A percentile compares a stretch with the other conserved stretches of the same genome.
These are phyloP conservation scores for Ceratocystis papillata DNA, from an alignment of 2,329 filamentous ascomycete genomes.

Conservation along the genomic window DNA sequence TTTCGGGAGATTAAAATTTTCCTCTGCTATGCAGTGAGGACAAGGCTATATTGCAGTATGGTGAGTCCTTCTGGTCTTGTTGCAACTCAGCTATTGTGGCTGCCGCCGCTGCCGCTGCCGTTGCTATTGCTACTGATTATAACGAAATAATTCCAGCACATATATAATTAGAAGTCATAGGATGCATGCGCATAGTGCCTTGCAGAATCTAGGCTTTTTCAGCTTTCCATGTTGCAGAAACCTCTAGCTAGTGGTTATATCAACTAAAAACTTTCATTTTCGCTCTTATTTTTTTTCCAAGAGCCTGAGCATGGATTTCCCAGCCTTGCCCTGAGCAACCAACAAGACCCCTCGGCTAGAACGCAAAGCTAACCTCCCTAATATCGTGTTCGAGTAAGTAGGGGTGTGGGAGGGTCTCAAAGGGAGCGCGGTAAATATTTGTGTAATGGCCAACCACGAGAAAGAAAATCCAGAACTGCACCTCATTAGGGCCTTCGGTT, in stretches of 20 bases:
- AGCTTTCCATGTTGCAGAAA: slow-evolving; percentile 3
- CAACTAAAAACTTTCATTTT: not conserved
- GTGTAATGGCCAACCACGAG: not conserved
- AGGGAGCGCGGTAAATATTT: not conserved
- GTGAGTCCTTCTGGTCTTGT: not conserved
- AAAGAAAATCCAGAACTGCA: not conserved
- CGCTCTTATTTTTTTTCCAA: not conserved
- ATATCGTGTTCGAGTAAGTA: not conserved
- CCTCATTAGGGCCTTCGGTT: not conserved
- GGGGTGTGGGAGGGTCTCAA: not conserved
- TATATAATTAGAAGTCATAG: not conserved
- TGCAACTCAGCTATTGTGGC: not conserved
- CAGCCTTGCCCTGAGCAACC: not conserved
- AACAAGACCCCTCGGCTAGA: not conserved
- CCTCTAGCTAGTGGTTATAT: not conserved
- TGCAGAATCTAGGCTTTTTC: slow-evolving; percentile 9
- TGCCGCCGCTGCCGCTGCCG: not conserved
- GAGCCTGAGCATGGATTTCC: not conserved
- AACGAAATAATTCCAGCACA: not conserved
- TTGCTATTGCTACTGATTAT: not conserved
- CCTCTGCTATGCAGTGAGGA: not conserved
- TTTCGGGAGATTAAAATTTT: not conserved
- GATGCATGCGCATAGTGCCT: slow-evolving; percentile 16
- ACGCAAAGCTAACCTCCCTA: slow-evolving; percentile 2
- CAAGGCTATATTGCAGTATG: not conserved